Percentiles rank a stretch among this genome's conserved stretches.
Evolutionary conservation across 768 basidiomycete genomes (phyloP).

Genomic region (Amanita brunnescens): DNA sequence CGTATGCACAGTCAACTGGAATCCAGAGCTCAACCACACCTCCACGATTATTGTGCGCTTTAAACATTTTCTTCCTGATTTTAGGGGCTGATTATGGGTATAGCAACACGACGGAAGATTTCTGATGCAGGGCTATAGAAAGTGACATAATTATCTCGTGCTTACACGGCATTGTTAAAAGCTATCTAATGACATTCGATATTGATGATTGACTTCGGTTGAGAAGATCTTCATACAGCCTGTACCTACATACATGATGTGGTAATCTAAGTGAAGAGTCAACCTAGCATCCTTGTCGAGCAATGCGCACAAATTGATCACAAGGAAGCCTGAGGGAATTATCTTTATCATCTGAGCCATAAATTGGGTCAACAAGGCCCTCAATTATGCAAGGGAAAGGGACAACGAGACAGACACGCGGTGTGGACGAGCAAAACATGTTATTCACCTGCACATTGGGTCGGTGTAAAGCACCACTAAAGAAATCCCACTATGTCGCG

Average conservation of each 20-base stretch:
- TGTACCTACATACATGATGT: no score
- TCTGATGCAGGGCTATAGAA: neutral
- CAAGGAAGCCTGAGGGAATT: no score
- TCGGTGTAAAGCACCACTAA: slow-evolving; percentile 81
- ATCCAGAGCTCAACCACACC: neutral
- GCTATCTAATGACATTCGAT: neutral
- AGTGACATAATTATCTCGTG: neutral
- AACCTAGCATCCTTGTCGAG: no score
- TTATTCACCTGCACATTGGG: slow-evolving; percentile 59
- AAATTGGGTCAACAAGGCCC: no score
- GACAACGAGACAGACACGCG: slow-evolving; percentile 74
- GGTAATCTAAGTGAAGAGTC: no score
- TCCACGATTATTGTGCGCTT: neutral
- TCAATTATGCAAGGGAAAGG: slow-evolving; percentile 63
- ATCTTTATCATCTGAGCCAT: no score
- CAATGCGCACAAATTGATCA: no score
- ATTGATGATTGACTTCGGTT: no score
- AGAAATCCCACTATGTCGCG: slow-evolving; percentile 88
- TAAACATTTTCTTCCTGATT: slow-evolving; percentile 16
- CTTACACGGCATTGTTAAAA: neutral
- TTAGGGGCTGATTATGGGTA: neutral
- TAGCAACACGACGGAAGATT: neutral
- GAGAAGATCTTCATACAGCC: no score
- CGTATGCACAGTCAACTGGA: slow-evolving; percentile 13
- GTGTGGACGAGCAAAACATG: slow-evolving; percentile 12